Evolutionary conservation across 2,329 filamentous ascomycete species (phyloP), one percentile per base, ranked within the genome.

Genomic region (Neurospora sp.): DNA sequence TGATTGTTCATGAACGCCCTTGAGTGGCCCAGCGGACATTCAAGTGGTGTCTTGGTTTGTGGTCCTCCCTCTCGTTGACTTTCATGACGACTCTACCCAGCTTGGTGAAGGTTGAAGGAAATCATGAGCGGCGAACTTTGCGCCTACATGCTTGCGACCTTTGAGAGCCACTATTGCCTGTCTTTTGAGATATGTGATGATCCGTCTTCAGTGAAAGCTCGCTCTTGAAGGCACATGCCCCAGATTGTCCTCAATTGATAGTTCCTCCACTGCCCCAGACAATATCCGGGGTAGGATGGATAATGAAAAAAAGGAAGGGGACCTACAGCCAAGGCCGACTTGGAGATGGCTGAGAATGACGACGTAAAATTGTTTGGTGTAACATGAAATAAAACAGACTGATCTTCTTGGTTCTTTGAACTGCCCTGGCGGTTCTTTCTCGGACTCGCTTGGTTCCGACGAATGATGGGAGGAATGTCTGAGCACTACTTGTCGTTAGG

Each of bases 401-500:
- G 52, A 8, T 36, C 17, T 17, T 57, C 43, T 23, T 23, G 11
- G 4, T 17, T 57, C 46, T 57, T 8, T 17, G 12, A 28, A 17
- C 23, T 23, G 23, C 28, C 4, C 28, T 5, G 52, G 12, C 12
- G 28, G 28, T 17, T 62, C 28, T 62, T 33, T 17, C 11, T 62
- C 52, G 52, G 52, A 62, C 52, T 62, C 52, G 52, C 52, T 62
- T 62, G 52, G 52, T 62, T 36, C 52, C 52, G 52, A 57, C 12
- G 12, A 36, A 33, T 10, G 52, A 17, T 8, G 5, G 36, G 15
- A 62, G 23, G 23, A 17, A 62, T 6, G n/a, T 11, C 43, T 46
- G 19, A 28, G 28, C 37, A 39, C 69, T 71, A 74, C 68, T 77
- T 72, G 68, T 80, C 79, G 70, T 74, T 76, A 36, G 77, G 74